These are phyloP conservation scores for Psilocybe cubensis DNA, from an alignment of 768 basidiomycete species.

Conservation along the genomic window DNA sequence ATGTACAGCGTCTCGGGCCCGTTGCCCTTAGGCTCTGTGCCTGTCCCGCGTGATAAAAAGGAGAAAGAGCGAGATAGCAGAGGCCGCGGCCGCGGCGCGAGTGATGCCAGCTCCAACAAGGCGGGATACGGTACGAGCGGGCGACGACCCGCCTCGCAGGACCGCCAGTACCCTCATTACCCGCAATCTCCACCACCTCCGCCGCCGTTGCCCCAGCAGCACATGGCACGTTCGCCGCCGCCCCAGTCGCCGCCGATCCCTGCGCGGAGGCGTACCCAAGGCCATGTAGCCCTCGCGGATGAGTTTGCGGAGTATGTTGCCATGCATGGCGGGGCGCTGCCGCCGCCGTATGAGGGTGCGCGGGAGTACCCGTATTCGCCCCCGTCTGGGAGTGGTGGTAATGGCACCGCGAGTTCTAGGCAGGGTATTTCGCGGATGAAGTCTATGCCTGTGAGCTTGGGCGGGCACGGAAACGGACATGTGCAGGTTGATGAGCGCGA, in stretches of 20 bases:
- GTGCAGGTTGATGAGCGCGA: slow-evolving; percentile 16
- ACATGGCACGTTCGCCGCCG: background rate
- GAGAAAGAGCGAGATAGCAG: slow-evolving; percentile 4
- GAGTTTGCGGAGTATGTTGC: slow-evolving; percentile 28
- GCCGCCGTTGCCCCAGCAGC: background rate
- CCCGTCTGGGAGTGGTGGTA: background rate
- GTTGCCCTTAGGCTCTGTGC: slow-evolving; percentile 19
- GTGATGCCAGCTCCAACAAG: slow-evolving; percentile 11
- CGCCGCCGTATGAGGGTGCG: slow-evolving; percentile 17
- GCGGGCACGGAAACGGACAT: slow-evolving; percentile 18
- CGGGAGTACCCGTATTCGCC: slow-evolving; percentile 11
- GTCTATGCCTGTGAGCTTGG: slow-evolving; percentile 48
- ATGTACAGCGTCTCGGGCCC: slow-evolving; percentile 22
- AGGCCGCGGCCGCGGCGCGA: slow-evolving; percentile 4
- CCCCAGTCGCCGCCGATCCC: no score
- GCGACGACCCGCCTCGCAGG: slow-evolving; percentile 17
- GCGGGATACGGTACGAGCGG: background rate
- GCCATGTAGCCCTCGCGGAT: slow-evolving; percentile 18
- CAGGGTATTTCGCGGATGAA: slow-evolving; percentile 44
- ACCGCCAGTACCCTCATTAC: slow-evolving; percentile 10
- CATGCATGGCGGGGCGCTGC: slow-evolving; percentile 9
- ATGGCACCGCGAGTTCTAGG: background rate
- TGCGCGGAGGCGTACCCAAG: slow-evolving; percentile 16
- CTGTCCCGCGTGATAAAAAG: background rate
- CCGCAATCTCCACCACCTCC: background rate